Base-by-base conservation (phyloP, 192 early-diverging fungal genomes). In the Obelidium mucronatum region DNA sequence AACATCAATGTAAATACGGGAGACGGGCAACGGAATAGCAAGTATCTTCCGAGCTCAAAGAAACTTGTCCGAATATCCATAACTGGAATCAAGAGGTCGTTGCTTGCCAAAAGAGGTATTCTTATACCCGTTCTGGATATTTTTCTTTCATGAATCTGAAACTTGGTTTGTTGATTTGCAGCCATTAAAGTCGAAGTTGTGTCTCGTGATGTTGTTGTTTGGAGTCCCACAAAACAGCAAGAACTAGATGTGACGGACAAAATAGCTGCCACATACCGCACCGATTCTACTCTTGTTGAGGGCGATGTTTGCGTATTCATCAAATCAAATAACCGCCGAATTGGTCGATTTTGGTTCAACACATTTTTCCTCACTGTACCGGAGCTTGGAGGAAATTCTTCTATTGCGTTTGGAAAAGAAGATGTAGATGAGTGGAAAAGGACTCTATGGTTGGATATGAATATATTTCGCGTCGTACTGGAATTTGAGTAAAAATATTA, bases 311-410 rank as follows among this genome's bases (percentile, higher is more conserved):
- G 56, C 56, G 26, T 59, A 5, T 24, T 11, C n/a, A 24, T 59
- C 8, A 59, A 31, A n/a, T 22, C 17, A 19, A 59, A 0, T 5
- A 59, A 6, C 11, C 56, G 26, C 11, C 24, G 6, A n/a, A 11
- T 59, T 24, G 11, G 56, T 31, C n/a, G 56, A 8, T 22, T 59
- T 19, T 59, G 56, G 56, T 59, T 59, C 56, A n/a, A 59, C 56
- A 59, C 56, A 6, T 59, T 11, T 59, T 59, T 59, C 56, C 6
- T 24, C n/a, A n/a, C n/a, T n/a, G n/a, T n/a, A n/a, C n/a, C n/a
- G n/a, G n/a, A n/a, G n/a, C n/a, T n/a, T n/a, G n/a, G n/a, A n/a
- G n/a, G n/a, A n/a, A n/a, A n/a, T n/a, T n/a, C n/a, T n/a, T n/a
- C n/a, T n/a, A n/a, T n/a, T n/a, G n/a, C n/a, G 24, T 59, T 59